Base-by-base conservation (phyloP, 2,329 filamentous ascomycete species). In the Epichloe bromicola region DNA sequence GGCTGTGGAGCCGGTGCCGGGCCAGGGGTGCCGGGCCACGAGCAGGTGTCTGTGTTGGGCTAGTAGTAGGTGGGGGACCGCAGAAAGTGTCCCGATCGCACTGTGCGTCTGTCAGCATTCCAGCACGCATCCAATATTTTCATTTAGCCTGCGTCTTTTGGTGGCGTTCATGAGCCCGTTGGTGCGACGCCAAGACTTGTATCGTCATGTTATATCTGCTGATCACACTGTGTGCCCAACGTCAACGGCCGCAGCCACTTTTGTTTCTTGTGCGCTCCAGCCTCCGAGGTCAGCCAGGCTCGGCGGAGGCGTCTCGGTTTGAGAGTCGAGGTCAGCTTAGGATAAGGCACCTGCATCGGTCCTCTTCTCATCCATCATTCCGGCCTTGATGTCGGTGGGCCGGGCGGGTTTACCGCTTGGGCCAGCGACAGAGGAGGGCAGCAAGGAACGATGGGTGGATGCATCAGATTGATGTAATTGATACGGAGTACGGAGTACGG, bases 161-260 rank as follows among this genome's bases (percentile, higher is more conserved):
- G 43, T 39, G 48, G 48, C 48, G 47, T 41, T 20, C 41, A 48
- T 30, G 3, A 52, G n/a, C 45, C 45, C 42, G 42, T 43, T 52
- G 39, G 51, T 47, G 51, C 37, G 19, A 49, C 51, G 51, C 51
- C 48, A 53, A 53, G 51, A 23, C 47, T n/a, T 50, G 38, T 37
- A 19, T 38, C 38, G 40, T 48, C 50, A 40, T 15, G 5, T 14
- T 14, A 39, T 12, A 39, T 37, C 19, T 51, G 19, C 37, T 42
- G 37, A 37, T 33, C 15, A 40, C 48, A 49, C 48, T 49, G 48
- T 49, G 48, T 36, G 19, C 40, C 45, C 33, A 38, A 3, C 10
- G 17, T 38, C 30, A 37, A 38, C 33, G n/a, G 8, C 26, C n/a
- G 30, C 45, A 38, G 30, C 23, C 20, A 23, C 26, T 33, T 19